Base-by-base conservation (phyloP, 371 early-diverging fungal genomes). In the Capillidium heterosporum region DNA sequence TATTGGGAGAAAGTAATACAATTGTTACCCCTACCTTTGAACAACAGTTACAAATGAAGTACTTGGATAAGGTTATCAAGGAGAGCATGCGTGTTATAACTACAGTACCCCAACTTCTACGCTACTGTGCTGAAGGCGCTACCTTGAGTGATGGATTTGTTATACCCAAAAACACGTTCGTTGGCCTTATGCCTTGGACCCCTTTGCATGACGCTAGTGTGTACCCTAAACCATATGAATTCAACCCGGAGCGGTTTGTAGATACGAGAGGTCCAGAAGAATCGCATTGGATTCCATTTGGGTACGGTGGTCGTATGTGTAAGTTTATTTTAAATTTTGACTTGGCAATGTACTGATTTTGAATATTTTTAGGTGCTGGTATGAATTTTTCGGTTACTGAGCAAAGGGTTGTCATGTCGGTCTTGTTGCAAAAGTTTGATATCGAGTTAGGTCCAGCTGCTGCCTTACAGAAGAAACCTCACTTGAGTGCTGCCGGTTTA, bases 161-260 rank as follows among this genome's bases (percentile, higher is more conserved):
- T 3, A 19, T 51, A 17, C 26, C 39, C 2, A 54, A 41, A 24
- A 26, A 23, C 17, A 24, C 63, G 2, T 19, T 32, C 3, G 32
- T 32, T 21, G 32, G 2, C 17, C 2, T 51, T 2, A 13, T 15
- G 17, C 17, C 32, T 2, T 51, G 24, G 13, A 11, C 8, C 10
- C 5, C 8, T 21, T 35, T 32, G 2, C 51, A 66, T 57, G 64
- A 67, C 46, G 67, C 71, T 11, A 56, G 65, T 19, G 57, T 65
- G 43, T 74, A 67, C 58, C 58, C 61, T 1, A 44, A 71, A 10
- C 71, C 75, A 1, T 57, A 72, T 0, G 42, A 50, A 23, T 77
- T 75, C 35, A 59, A 67, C 15, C 79, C 77, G 2, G 73, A 73
- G 17, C 63, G 77, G 29, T 78, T 74, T 68, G 28, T 29, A n/a